phyloP scores from a whole-genome alignment of 441 rosid species.

The Adansonia rubrostipa region DNA sequence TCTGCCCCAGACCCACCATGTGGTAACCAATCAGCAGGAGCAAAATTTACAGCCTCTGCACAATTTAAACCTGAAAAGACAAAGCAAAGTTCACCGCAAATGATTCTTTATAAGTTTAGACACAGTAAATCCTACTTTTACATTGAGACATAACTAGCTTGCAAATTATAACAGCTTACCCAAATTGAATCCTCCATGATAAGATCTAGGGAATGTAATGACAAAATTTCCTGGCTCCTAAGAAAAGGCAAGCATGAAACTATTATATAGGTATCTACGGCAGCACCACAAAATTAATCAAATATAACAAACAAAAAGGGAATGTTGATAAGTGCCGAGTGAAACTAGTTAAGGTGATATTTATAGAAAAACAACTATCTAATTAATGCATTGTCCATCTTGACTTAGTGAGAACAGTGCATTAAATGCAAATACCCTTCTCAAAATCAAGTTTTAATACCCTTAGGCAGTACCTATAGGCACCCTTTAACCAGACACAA shows the following conservation, averaged over 20 bases:
- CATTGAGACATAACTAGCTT: constrained; percentile 27
- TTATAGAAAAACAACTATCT: background rate
- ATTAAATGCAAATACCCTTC: constrained; percentile 5
- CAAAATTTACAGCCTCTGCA: constrained; percentile 82
- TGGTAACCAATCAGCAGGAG: constrained; percentile 99
- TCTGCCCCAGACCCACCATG: constrained; percentile 88
- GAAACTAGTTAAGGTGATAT: background rate
- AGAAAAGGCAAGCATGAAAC: constrained; percentile 34
- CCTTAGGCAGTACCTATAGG: constrained; percentile 12
- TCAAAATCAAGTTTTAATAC: background rate
- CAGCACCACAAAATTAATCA: background rate
- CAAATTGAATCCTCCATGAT: constrained; percentile 95
- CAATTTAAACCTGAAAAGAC: constrained; percentile 71
- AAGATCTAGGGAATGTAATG: constrained; percentile 95
- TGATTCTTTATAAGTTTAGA: constrained; percentile 8
- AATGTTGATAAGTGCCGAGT: background rate
- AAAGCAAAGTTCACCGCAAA: constrained; percentile 9
- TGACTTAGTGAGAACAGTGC: constrained; percentile 1
- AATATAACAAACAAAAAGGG: constrained; percentile 28
- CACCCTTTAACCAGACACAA: constrained; percentile 11
- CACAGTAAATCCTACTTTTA: constrained; percentile 20
- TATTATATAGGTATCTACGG: constrained; percentile 15
- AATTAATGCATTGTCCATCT: background rate
- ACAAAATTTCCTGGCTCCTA: constrained; percentile 98
- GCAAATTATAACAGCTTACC: constrained; percentile 53